These are phyloP conservation scores for Phaeodactylum tricornutum DNA, from an alignment of 108 stramenopile genomes.

Conservation along the genomic window DNA sequence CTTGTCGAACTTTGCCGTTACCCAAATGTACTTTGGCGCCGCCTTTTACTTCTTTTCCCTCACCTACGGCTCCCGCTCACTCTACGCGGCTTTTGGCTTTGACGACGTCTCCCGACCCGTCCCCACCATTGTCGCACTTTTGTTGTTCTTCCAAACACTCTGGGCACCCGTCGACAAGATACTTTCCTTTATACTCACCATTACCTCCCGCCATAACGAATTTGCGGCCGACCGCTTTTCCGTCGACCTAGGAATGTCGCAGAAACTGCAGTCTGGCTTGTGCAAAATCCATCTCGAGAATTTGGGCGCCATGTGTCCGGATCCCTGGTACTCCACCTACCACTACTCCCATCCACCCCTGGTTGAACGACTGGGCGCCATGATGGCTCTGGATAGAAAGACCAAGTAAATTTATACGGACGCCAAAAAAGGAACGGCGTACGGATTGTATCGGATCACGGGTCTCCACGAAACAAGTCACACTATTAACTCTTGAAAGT, in stretches of 20 bases:
- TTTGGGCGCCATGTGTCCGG: constrained; percentile 86
- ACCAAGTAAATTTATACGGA: constrained; percentile 14
- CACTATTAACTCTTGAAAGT: too few relatives aligned
- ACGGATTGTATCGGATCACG: too few relatives aligned
- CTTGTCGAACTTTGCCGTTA: constrained; percentile 80
- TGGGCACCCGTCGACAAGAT: constrained; percentile 97
- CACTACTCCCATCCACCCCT: constrained; percentile 97
- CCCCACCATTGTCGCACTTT: constrained; percentile 85
- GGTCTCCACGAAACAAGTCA: too few relatives aligned
- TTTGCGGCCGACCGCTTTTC: constrained; percentile 94
- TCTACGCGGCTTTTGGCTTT: constrained; percentile 95
- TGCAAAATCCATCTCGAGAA: constrained; percentile 96
- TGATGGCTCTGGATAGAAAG: constrained; percentile 76
- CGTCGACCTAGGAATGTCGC: constrained; percentile 71
- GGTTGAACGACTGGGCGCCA: constrained; percentile 90
- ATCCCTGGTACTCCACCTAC: constrained; percentile 85
- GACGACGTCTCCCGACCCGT: constrained; percentile 42
- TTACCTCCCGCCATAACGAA: constrained; percentile 79
- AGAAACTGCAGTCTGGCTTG: constrained; percentile 81
- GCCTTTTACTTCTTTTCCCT: constrained; percentile 88
- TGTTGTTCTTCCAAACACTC: constrained; percentile 85
- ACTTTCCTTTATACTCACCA: constrained; percentile 82
- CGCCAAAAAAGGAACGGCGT: too few relatives aligned
- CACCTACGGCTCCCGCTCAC: constrained; percentile 45
- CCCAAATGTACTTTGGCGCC: constrained; percentile 84